Evolutionary conservation across 208 protist species (phyloP).

Genomic region (Phytomonas sp.): DNA sequence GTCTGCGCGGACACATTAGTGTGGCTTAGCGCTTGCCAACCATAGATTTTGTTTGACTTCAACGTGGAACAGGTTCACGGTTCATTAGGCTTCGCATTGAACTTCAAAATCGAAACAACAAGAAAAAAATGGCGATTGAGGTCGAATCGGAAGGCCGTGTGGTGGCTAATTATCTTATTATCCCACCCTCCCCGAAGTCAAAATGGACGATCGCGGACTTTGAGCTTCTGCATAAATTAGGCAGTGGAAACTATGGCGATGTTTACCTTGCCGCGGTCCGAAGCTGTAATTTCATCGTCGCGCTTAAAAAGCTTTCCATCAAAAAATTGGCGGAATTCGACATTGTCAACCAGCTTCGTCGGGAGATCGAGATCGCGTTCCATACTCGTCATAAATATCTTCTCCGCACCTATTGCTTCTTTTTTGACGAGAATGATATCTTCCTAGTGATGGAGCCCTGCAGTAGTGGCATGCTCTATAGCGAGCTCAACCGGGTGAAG

Average conservation of each 20-base stretch:
- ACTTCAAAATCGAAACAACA: not conserved
- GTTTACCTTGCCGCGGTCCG: slow-evolving; percentile 98
- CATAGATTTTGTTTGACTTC: not conserved
- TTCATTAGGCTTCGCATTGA: no score
- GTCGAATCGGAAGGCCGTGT: slow-evolving; percentile 42
- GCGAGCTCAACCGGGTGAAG: slow-evolving; percentile 88
- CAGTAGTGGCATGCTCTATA: slow-evolving; percentile 97
- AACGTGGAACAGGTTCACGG: not conserved
- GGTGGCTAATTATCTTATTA: slow-evolving; percentile 62
- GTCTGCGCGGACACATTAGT: not conserved
- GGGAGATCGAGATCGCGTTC: slow-evolving; percentile 99
- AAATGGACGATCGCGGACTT: slow-evolving; percentile 91
- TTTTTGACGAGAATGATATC: slow-evolving; percentile 95
- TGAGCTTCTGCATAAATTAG: slow-evolving; percentile 92
- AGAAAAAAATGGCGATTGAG: slow-evolving; percentile 31
- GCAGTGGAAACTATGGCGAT: slow-evolving; percentile 97
- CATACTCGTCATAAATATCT: slow-evolving; percentile 98
- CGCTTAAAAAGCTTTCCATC: slow-evolving; percentile 96
- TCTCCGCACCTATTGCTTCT: slow-evolving; percentile 96
- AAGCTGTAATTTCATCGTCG: slow-evolving; percentile 95
- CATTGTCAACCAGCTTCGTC: slow-evolving; percentile 95
- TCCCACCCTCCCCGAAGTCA: slow-evolving; percentile 46
- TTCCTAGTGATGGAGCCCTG: slow-evolving; percentile 99
- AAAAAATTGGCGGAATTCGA: slow-evolving; percentile 92
- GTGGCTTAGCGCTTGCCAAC: not conserved